Base-by-base conservation (phyloP, 352 stramenopile genomes). In the Globisporangium iwayamae region DNA sequence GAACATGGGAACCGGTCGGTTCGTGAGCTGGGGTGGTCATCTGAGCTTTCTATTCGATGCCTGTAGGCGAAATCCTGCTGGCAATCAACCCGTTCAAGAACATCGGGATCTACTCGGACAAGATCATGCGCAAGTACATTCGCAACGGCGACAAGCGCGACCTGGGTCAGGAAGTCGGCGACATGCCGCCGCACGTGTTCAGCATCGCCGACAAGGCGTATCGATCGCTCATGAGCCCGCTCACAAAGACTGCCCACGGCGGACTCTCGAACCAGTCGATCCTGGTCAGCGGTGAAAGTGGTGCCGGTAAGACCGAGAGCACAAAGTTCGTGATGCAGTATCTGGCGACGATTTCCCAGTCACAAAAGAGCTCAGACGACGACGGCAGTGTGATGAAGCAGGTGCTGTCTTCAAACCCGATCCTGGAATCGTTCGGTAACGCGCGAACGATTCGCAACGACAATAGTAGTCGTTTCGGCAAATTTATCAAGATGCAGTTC, bases 361-460 rank as follows among this genome's bases (percentile, higher is more conserved):
- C 63, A 30, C 78, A 80, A 32, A 70, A 71, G 47, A 56, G 63
- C 14, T 55, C 47, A 4, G 9, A 68, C 13, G 34, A 72, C 60
- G 86, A 95, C 67, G 81, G 75, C 22, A 80, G 76, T 57, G 87
- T 96, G 38, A 97, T 96, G 82, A 82, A 89, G 64, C 84, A 98
- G 58, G 94, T 99, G 50, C 79, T 99, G 39, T 97, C 93, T 52
- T 98, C 95, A 6, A 99, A 99, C 76, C 97, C 97, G 47, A 96
- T 99, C 58, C 81, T 99, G n/a, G 97, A 99, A 75, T 94, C 94
- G 2, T 99, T 99, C 75, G 98, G 98, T 65, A 99, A 99, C 71
- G 96, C 96, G 43, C 88, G 96, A 38, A 99, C 96, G 16, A 90
- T 98, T 50, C 85, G 97, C 11, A 99, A 99, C 76, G 93, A 99